Evolutionary conservation across 371 early-diverging fungal species (phyloP), one percentile per base, ranked within the genome.

Genomic region (Conidiobolus incongruus): DNA sequence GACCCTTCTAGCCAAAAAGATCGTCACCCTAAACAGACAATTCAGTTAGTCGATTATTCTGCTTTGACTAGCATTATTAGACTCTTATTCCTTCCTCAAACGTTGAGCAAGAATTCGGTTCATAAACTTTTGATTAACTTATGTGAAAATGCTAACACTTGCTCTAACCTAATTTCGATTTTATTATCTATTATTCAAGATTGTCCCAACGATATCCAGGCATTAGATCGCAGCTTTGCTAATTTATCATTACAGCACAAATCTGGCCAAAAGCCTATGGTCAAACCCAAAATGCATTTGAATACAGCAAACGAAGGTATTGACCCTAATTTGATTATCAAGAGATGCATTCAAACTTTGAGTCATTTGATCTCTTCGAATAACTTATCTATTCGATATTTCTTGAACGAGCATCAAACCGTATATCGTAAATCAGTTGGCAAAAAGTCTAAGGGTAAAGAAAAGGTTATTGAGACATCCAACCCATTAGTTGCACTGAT

Each of bases 141-240:
- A 5, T 81, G 86, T 51, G 90, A 92, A 55, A 92, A 92, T 55
- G 72, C 69, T 48, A 73, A 75, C 47, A 81, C 91, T 1, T 68
- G 94, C 8, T 52, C 69, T 7, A 94, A 96, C 42, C 54, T 93
- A 1, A 61, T 94, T 12, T 73, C 80, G 1, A 64, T 90, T 32
- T 58, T 95, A 43, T 66, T 95, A 13, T 79, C 81, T 22, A 72
- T 91, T 22, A 63, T 95, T 34, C 77, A 79, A 44, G 84, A 86
- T 46, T 83, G 83, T 5, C 74, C 76, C 33, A 66, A 66, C 1
- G 83, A 84, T 51, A 49, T 85, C 41, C 71, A 70, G 12, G 70
- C 75, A 15, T 76, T 83, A 0, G 86, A 88, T 43, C 63, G 65
- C 45, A 78, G 76, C 44, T 81, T 85, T 52, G 65, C 79, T 1